Evolutionary conservation across 1,284 basidiomycete species (phyloP), one percentile per base, ranked within the genome.

Genomic region (Pyrrhoderma noxium): DNA sequence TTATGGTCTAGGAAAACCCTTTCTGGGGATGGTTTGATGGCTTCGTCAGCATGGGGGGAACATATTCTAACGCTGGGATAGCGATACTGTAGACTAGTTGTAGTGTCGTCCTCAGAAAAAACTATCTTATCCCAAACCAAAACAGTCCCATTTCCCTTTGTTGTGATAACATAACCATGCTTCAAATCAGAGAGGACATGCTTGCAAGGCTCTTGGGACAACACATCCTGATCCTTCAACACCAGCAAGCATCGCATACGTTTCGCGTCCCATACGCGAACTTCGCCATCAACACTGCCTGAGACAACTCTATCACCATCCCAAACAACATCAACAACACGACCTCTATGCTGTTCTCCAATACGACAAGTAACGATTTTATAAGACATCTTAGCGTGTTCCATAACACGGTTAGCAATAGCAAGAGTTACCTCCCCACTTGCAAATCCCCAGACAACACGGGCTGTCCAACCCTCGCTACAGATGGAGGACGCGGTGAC

Each of bases 391-490:
- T 77, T 71, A 19, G 65, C 64, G 16, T 66, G 61, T 43, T 85
- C 81, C 74, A 85, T 81, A 16, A 76, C 76, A 36, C 73, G 74
- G 14, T 67, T 67, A 0, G 78, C 77, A 3, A 70, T 72, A 23
- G 82, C 81, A 25, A 89, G 69, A 0, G 80, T 74, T 7, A 93
- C 73, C 51, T 81, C 77, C 37, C 90, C 91, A 40, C 74, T 79
- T 31, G 73, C 70, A 59, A 80, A 85, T 1, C 89, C 91, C 90
- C 90, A 93, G 5, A 80, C 68, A 22, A 89, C 73, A 50, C 77
- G 77, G 7, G 78, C 85, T 0, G 84, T 83, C 18, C 79, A 79
- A 1, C 85, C 82, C 42, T 81, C 77, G 0, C 81, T 80, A 8
- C 74, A 63, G 23, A 86, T 66, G 1, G 71, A 65, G 54, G 80